Evolutionary conservation across 306 rosid genomes (phyloP).

Genomic region (Inga laurina): DNA sequence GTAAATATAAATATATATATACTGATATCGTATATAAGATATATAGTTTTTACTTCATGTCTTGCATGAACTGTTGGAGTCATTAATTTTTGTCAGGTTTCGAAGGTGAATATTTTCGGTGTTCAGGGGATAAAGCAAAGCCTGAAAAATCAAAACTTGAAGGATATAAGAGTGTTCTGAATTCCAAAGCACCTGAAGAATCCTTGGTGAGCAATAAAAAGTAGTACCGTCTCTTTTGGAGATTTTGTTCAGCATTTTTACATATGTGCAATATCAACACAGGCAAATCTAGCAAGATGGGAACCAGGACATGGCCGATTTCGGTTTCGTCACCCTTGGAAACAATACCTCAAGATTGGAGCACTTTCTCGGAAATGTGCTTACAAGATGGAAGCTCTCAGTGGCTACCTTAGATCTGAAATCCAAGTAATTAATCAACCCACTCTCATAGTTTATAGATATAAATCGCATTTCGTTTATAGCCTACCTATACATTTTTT

Average conservation of each 20-base stretch:
- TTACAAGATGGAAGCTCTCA: conserved; percentile 75
- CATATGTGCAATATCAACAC: not conserved
- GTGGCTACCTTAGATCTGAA: conserved; percentile 47
- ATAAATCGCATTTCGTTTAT: not conserved
- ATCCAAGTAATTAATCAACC: conserved; percentile 45
- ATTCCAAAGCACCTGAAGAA: conserved; percentile 71
- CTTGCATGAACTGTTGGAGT: not conserved
- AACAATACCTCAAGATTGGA: conserved; percentile 79
- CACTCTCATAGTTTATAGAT: not conserved
- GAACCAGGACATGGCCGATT: conserved; percentile 91
- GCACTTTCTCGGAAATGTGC: conserved; percentile 71
- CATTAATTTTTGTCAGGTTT: conserved; percentile 56
- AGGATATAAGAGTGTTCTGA: conserved; percentile 72
- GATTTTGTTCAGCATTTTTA: not conserved
- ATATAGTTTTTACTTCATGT: not conserved
- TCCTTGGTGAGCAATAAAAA: conserved; percentile 46
- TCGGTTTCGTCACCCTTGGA: conserved; percentile 83
- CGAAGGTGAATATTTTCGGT: conserved; percentile 60
- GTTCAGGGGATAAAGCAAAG: conserved; percentile 39
- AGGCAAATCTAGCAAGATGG: conserved; percentile 95
- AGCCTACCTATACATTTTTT: not conserved
- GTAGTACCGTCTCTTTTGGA: not conserved
- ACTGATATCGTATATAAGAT: too few species aligned
- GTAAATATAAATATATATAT: conserved; percentile 23
- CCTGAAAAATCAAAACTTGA: conserved; percentile 49